Evolutionary conservation across 495 filamentous ascomycete species (phyloP).

Genomic region (Friedmanniomyces simplex): DNA sequence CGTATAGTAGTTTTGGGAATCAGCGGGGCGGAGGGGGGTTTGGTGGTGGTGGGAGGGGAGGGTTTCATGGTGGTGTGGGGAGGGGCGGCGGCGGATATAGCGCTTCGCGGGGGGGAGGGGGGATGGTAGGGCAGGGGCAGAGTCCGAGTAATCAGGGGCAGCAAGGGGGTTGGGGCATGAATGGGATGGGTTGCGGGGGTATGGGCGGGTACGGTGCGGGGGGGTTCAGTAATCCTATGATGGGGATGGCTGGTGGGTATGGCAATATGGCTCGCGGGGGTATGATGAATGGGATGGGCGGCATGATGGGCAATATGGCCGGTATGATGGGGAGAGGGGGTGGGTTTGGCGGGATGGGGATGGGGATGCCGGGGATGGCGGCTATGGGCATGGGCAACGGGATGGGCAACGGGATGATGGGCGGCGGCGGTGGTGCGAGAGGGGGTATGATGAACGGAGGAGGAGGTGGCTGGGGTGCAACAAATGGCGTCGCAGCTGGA

Average conservation of each 20-base stretch:
- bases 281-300: constrained; percentile 39
- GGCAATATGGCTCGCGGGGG: constrained; percentile 19
- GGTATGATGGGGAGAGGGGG: constrained; percentile 52
- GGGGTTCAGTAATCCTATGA: constrained; percentile 20
- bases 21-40: constrained; percentile 35
- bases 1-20: constrained; percentile 33
- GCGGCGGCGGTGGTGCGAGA: constrained; percentile 42
- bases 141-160: neutral
- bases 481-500: constrained; percentile 36
- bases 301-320: constrained; percentile 33
- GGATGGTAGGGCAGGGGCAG: neutral
- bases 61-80: constrained; percentile 21
- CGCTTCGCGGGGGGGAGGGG: neutral
- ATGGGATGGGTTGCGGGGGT: constrained; percentile 18
- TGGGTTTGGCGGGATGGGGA: constrained; percentile 58
- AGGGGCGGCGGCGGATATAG: constrained; percentile 29
- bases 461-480: constrained; percentile 30
- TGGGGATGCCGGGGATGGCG: constrained; percentile 35
- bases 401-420: constrained; percentile 8
- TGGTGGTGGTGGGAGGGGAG: constrained; percentile 26
- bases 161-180: constrained; percentile 9
- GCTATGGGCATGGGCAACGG: too few relatives aligned
- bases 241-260: constrained; percentile 5
- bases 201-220: constrained; percentile 15
- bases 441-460: constrained; percentile 40